These are phyloP conservation scores for Lupinus albus DNA, from an alignment of 306 rosid genomes.

Conservation along the genomic window DNA sequence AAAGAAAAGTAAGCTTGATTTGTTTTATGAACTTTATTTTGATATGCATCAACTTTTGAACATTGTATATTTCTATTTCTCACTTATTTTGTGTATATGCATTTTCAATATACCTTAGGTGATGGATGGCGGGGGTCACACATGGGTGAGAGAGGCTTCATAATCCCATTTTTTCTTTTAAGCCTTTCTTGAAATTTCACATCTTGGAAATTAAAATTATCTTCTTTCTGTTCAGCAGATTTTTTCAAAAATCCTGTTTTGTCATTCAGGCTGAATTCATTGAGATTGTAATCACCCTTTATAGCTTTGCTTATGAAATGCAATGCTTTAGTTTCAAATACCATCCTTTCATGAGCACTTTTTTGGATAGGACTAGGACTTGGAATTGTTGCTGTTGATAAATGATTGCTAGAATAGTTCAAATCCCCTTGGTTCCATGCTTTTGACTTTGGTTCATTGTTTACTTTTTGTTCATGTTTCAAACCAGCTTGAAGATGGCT, in stretches of 20 bases:
- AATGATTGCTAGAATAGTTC: conserved; percentile 30
- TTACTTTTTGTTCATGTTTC: conserved; percentile 61
- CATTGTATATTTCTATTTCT: too few species aligned
- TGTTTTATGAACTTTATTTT: neutral
- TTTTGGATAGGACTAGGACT: conserved; percentile 52
- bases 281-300: conserved; percentile 72
- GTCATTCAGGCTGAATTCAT: conserved; percentile 51
- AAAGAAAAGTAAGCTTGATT: conserved; percentile 1
- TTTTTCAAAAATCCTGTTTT: conserved; percentile 51
- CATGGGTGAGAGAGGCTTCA: conserved; percentile 66
- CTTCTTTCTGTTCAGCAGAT: conserved; percentile 56
- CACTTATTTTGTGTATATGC: too few species aligned
- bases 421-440: conserved; percentile 45
- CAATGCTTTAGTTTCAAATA: conserved; percentile 78
- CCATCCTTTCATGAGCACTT: conserved; percentile 56
- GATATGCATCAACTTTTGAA: too few species aligned
- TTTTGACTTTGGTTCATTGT: conserved; percentile 54
- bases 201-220: conserved; percentile 40
- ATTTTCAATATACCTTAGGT: conserved; percentile 54
- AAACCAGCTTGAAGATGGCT: conserved; percentile 63
- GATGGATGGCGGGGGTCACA: conserved; percentile 76
- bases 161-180: conserved; percentile 54
- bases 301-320: conserved; percentile 95
- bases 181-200: conserved; percentile 56
- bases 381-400: conserved; percentile 40